Percentiles rank a stretch among this genome's conserved stretches.
Conservation (phyloP, 148 eudicot genomes). For the Fagopyrum homotropicum region DNA sequence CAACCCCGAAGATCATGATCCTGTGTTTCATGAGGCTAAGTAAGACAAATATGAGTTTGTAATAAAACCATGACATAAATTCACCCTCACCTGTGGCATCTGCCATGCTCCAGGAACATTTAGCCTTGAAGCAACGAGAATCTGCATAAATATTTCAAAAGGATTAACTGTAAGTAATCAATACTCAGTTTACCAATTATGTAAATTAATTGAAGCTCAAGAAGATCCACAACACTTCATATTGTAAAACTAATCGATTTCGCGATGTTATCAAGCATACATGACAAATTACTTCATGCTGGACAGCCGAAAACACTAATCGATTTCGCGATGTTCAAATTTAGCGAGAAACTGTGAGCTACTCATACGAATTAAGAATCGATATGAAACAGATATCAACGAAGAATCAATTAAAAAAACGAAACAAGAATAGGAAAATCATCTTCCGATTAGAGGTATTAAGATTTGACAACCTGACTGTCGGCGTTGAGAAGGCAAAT, state of each 20-base stretch:
- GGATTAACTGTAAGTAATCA: neutral
- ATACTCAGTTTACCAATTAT: too few relatives aligned
- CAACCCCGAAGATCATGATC: too few relatives aligned
- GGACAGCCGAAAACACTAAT: neutral
- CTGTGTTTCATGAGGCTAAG: too few relatives aligned
- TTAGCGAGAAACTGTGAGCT: neutral
- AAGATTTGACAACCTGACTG: constrained; percentile 36
- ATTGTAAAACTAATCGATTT: neutral
- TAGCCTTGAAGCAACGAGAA: constrained; percentile 90
- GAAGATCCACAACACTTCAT: neutral
- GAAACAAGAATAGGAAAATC: neutral
- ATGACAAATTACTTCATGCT: neutral
- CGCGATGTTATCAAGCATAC: neutral
- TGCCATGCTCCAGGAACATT: constrained; percentile 99
- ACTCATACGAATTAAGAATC: neutral
- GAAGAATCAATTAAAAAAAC: neutral
- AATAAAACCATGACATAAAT: neutral
- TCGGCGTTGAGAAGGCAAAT: constrained; percentile 77
- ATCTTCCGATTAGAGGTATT: neutral
- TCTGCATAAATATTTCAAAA: constrained; percentile 29
- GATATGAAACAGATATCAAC: neutral
- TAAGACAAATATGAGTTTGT: too few relatives aligned
- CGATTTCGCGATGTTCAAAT: neutral
- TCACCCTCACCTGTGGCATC: constrained; percentile 76
- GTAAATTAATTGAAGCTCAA: neutral